phyloP scores from a whole-genome alignment of 2,329 filamentous ascomycete genomes.

The Colletotrichum aenigma region DNA sequence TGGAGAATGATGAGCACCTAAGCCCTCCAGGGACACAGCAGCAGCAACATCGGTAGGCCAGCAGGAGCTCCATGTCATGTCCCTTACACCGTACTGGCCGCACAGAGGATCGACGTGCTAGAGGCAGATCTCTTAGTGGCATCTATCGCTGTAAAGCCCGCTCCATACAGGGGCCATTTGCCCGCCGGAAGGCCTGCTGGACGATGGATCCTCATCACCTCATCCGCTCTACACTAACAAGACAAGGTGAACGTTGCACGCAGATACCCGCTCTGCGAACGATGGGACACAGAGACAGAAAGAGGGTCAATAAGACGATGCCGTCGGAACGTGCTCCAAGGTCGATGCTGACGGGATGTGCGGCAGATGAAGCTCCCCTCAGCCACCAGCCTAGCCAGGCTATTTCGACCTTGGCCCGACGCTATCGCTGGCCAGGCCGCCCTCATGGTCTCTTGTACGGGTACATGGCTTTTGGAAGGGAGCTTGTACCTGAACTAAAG shows the following conservation, averaged over 20 bases:
- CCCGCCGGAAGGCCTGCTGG: not conserved
- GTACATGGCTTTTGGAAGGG: not conserved
- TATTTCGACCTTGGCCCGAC: not conserved
- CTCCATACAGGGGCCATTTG: not conserved
- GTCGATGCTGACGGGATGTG: not conserved
- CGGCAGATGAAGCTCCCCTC: not conserved
- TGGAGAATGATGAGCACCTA: not conserved
- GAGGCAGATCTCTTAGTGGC: slow-evolving; percentile 15
- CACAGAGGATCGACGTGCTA: slow-evolving; percentile 9
- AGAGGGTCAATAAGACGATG: not conserved
- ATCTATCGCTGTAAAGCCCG: not conserved
- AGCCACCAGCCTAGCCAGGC: not conserved
- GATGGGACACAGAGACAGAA: not conserved
- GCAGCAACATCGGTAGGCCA: not conserved
- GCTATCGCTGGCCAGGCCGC: not conserved
- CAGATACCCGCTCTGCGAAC: not conserved
- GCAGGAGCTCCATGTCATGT: not conserved
- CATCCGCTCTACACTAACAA: not conserved
- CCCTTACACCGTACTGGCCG: not conserved
- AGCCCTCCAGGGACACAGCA: not conserved
- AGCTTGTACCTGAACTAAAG: not conserved
- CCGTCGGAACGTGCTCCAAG: not conserved
- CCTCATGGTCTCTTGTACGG: not conserved
- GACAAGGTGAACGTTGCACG: not conserved
- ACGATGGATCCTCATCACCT: not conserved